Base-by-base conservation (phyloP, 352 stramenopile genomes). In the Thalassiosira allenii region DNA sequence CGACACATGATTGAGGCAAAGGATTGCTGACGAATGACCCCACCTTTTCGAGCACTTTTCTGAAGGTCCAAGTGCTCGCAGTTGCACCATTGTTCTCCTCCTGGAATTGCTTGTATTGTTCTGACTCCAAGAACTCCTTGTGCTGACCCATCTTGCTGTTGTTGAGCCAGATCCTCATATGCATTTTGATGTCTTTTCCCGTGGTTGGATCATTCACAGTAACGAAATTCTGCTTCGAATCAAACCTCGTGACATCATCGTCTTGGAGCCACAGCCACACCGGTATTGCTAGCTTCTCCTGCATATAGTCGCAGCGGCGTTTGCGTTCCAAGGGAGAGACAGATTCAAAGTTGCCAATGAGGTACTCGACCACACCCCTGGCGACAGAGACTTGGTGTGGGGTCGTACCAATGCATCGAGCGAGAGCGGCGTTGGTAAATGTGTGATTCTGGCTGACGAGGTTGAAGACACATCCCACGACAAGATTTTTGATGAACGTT, bases 401-500 rank as follows among this genome's bases (percentile, higher is more conserved):
- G 0, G 29, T 62, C 17, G 41, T 41, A 9, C 69, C 69, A 30
- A 72, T 14, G 0, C 47, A 25, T 54, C 47, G 11, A 8, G 0
- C 22, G 0, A 78, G 44, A 0, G 11, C 23, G 12, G 20, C 32
- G 6, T 1, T 25, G n/a, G 37, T 11, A 2, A 68, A 37, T 9
- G 37, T 27, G 11, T 33, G 3, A 9, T 29, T 49, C 5, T 32
- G 20, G 3, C 37, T 29, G 0, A 64, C 59, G 27, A 64, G 27
- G 2, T 37, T 27, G 33, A 37, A 78, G 3, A 61, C 5, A 29
- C 44, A 70, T 1, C 56, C 37, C 14, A 27, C 1, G 22, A 27
- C 3, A 20, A 64, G 20, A 78, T 78, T 72, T 29, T 78, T 72
- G 6, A 72, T 43, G 9, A 72, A 78, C 32, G 43, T 70, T 53